Base-by-base conservation (phyloP, 257 asterid species). In the Primulina eburnea region DNA sequence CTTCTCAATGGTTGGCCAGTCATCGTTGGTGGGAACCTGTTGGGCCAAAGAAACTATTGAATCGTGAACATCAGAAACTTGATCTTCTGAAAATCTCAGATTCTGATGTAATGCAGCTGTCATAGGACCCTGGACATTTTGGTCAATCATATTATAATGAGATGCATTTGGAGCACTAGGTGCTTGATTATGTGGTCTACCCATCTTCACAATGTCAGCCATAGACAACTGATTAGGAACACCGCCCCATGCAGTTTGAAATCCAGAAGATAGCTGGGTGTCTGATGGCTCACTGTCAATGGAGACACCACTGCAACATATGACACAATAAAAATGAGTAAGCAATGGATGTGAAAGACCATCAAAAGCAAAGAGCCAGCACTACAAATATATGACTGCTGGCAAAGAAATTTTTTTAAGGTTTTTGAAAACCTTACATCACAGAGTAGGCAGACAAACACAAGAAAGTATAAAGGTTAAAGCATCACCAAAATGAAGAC, bases 151-250 rank as follows among this genome's bases (percentile, higher is more conserved):
- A 71, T 29, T 79, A 79, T 80, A 84, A 69, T 78, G 84, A 65
- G 86, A 78, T 72, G 85, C 78, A 75, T 60, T 83, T 26, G 87
- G 72, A 29, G 67, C 76, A 68, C 64, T 72, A 8, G 85, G 65
- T 29, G 75, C 73, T 71, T 77, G 85, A 80, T 58, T 78, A 2
- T 80, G 86, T 8, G 92, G 95, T 75, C 78, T 87, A 43, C 96
- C 97, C 97, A 87, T 92, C 89, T 89, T 92, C 86, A 92, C 96
- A 77, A 92, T 85, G 83, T 89, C 96, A 69, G 96, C 96, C 98
- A 86, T 83, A 7, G 89, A 83, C 55, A 82, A 71, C 76, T 86
- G 85, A 78, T 90, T 85, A 3, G 87, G 89, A 80, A 75, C 72
- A 72, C 87, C 89, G 7, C 65, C 81, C 92, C 95, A 89, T 73